phyloP scores from a whole-genome alignment of 116 monocot species.

The Dioscorea cayenensis region DNA sequence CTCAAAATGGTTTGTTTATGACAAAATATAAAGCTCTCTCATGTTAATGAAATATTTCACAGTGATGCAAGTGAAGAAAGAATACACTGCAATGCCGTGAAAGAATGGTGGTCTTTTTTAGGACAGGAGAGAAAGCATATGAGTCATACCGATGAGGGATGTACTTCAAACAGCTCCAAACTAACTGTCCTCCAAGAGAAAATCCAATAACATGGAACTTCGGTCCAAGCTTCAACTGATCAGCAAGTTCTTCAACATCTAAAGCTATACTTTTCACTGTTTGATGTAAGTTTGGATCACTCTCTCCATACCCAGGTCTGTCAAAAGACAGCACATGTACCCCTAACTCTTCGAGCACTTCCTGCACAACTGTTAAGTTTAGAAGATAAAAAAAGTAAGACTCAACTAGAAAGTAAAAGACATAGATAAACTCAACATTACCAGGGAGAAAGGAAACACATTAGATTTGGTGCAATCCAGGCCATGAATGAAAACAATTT shows the following conservation, averaged over 20 bases:
- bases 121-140: not conserved
- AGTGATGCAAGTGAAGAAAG: no score
- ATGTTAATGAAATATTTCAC: no score
- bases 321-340: conserved; percentile 37
- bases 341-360: conserved; percentile 14
- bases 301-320: conserved; percentile 54
- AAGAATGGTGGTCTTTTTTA: not conserved
- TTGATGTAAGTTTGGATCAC: conserved; percentile 43
- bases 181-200: conserved; percentile 34
- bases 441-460: conserved; percentile 19
- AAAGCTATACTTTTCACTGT: conserved; percentile 29
- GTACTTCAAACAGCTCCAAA: conserved; percentile 39
- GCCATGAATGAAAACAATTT: conserved; percentile 33
- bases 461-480: conserved; percentile 22
- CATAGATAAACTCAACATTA: not conserved
- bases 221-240: conserved; percentile 28
- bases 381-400: not conserved
- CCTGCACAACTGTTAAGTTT: conserved; percentile 18
- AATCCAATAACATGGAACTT: conserved; percentile 44
- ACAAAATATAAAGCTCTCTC: no score
- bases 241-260: conserved; percentile 49
- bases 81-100: no score
- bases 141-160: conserved; percentile 33
- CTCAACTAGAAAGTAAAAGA: not conserved
- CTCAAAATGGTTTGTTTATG: not conserved